Percentiles rank a stretch among this genome's conserved stretches.
These are phyloP conservation scores for Cyberlindnera bimundalis DNA, from an alignment of 805 yeast species.

Conservation along the genomic window DNA sequence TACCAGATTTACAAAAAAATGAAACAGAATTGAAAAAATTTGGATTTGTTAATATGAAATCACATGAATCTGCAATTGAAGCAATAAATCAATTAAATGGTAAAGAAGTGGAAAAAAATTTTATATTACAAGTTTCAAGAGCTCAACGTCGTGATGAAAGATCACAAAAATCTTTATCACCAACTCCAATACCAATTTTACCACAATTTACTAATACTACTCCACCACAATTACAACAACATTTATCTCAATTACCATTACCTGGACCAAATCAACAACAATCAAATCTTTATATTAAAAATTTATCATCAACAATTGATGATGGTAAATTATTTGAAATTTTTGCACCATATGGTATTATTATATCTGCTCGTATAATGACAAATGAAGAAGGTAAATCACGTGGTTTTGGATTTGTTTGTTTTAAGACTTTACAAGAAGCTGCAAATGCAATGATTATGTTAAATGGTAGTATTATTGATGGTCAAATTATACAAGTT, in stretches of 20 bases:
- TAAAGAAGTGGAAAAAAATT: constrained; percentile 34
- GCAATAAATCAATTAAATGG: constrained; percentile 47
- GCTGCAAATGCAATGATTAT: constrained; percentile 65
- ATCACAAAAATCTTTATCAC: neutral
- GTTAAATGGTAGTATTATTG: constrained; percentile 55
- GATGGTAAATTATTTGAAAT: constrained; percentile 45
- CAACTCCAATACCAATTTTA: neutral
- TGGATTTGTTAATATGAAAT: constrained; percentile 49
- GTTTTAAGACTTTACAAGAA: constrained; percentile 55
- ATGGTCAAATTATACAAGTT: constrained; percentile 54
- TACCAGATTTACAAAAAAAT: constrained; percentile 44
- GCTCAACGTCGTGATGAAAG: constrained; percentile 43
- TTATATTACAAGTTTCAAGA: constrained; percentile 36
- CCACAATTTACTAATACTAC: constrained; percentile 1
- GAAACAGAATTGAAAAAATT: constrained; percentile 24
- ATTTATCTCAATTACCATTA: constrained; percentile 28
- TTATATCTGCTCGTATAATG: constrained; percentile 51
- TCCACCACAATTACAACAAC: constrained; percentile 3
- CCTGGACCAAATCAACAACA: constrained; percentile 54
- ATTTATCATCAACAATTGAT: constrained; percentile 46
- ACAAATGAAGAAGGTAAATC: constrained; percentile 39
- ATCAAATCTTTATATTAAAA: constrained; percentile 66
- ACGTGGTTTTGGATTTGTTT: constrained; percentile 76
- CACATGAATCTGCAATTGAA: constrained; percentile 43
- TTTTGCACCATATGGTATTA: constrained; percentile 45